phyloP scores from a whole-genome alignment of 2,329 filamentous ascomycete genomes.

The Chrysoporthe austroafricana region DNA sequence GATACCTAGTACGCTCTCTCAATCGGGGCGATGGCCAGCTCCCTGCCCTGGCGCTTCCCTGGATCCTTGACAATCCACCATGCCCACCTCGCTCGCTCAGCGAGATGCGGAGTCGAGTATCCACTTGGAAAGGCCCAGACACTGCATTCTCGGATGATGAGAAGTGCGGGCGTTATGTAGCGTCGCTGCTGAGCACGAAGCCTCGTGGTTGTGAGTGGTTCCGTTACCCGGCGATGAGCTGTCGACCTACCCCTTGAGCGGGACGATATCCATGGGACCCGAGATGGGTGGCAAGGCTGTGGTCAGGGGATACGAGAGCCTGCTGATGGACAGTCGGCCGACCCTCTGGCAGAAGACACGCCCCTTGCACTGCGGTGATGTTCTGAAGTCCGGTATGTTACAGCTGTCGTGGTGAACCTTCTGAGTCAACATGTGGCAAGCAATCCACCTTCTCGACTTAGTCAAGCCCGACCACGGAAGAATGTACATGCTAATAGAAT shows the following conservation, averaged over 20 bases:
- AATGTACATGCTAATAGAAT: slow-evolving; percentile 4
- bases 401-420: slow-evolving; percentile 11
- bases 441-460: slow-evolving; percentile 28
- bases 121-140: slow-evolving; percentile 30
- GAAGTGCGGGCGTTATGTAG: slow-evolving; percentile 1
- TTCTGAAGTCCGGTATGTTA: background rate
- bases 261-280: background rate
- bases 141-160: slow-evolving; percentile 24
- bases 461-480: slow-evolving; percentile 21
- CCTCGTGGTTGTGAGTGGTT: background rate
- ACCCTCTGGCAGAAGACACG: no score
- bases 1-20: slow-evolving; percentile 20
- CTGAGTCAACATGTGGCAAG: background rate
- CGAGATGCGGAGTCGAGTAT: slow-evolving; percentile 29
- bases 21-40: slow-evolving; percentile 29
- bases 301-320: background rate
- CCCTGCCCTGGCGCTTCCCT: slow-evolving; percentile 13
- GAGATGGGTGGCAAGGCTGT: background rate
- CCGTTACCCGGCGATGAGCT: slow-evolving; percentile 6
- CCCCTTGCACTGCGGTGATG: background rate
- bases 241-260: background rate
- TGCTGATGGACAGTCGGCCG: background rate
- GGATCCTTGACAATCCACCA: slow-evolving; percentile 24
- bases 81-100: slow-evolving; percentile 27
- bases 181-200: background rate